Evolutionary conservation across 2,329 filamentous ascomycete genomes (phyloP).

Genomic region (Chalara sp.): DNA sequence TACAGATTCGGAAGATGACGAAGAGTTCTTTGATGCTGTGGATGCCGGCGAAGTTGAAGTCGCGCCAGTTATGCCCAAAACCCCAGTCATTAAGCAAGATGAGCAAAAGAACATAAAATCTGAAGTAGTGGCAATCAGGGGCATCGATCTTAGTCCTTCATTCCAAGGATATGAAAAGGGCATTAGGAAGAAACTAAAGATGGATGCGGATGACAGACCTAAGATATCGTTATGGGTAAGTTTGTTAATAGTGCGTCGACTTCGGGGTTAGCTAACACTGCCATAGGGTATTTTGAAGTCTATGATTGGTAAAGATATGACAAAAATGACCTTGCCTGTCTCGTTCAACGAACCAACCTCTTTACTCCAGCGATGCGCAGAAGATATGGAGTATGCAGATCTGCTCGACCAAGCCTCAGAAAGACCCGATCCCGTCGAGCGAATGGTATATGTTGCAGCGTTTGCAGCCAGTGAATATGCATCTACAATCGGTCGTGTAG

Average conservation of each 20-base stretch:
- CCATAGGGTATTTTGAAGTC: slow-evolving; percentile 87
- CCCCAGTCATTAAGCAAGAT: slow-evolving; percentile 31
- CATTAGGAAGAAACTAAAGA: slow-evolving; percentile 68
- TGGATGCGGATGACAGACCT: slow-evolving; percentile 87
- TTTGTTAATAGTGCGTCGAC: slow-evolving; percentile 10
- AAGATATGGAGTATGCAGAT: slow-evolving; percentile 97
- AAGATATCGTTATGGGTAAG: slow-evolving; percentile 94
- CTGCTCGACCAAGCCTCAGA: slow-evolving; percentile 85
- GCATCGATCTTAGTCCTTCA: slow-evolving; percentile 63
- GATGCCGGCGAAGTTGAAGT: slow-evolving; percentile 89
- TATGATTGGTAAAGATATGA: slow-evolving; percentile 99
- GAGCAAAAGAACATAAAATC: slow-evolving; percentile 21
- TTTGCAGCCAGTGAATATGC: slow-evolving; percentile 97
- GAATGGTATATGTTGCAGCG: slow-evolving; percentile 88
- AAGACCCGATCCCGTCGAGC: slow-evolving; percentile 78
- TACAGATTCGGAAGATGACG: slow-evolving; percentile 71
- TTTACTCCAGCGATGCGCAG: slow-evolving; percentile 84
- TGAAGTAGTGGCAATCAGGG: slow-evolving; percentile 35
- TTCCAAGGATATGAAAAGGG: slow-evolving; percentile 92
- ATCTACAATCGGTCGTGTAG: slow-evolving; percentile 91
- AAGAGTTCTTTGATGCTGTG: slow-evolving; percentile 96
- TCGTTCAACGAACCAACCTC: slow-evolving; percentile 99
- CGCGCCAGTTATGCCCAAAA: slow-evolving; percentile 52
- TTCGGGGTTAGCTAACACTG: slow-evolving; percentile 16
- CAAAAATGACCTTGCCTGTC: slow-evolving; percentile 96